Evolutionary conservation across 1,284 basidiomycete genomes (phyloP).

Genomic region (Ceratobasidium sp.): DNA sequence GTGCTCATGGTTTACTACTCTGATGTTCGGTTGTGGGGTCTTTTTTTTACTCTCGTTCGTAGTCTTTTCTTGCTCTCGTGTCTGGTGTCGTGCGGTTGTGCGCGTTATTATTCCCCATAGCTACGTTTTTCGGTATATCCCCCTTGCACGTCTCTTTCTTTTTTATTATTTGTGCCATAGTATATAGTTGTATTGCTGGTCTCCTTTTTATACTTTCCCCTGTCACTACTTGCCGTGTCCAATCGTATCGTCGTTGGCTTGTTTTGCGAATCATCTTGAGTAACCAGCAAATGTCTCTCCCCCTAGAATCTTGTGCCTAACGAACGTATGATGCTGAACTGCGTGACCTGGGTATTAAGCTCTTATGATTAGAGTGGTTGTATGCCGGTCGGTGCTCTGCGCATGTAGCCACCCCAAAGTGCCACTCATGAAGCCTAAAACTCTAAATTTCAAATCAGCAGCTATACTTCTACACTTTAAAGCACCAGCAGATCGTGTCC

Average conservation of each 20-base stretch:
- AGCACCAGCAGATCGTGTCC: neutral
- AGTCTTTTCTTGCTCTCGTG: constrained; percentile 2
- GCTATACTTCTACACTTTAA: neutral
- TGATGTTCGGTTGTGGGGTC: constrained; percentile 1
- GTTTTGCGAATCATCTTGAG: neutral
- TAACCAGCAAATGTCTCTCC: too few species aligned
- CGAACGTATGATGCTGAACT: too few species aligned
- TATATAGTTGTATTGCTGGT: constrained; percentile 38
- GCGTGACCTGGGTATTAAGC: too few species aligned
- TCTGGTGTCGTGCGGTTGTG: neutral
- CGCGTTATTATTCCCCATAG: constrained; percentile 1
- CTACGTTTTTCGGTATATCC: constrained; percentile 17
- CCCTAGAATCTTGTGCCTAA: too few species aligned
- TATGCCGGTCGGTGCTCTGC: neutral
- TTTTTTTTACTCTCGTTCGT: constrained; percentile 11
- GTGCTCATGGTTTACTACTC: neutral
- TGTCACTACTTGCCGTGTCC: constrained; percentile 35
- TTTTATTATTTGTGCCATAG: constrained; percentile 30
- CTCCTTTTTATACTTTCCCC: too few species aligned
- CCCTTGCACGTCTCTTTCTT: neutral
- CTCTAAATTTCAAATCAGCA: neutral
- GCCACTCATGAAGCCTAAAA: neutral
- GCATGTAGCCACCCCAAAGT: neutral
- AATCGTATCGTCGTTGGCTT: constrained; percentile 17
- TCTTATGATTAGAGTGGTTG: too few species aligned